phyloP scores from a whole-genome alignment of 2,329 filamentous ascomycete species.

The Aspergillus glaucus region DNA sequence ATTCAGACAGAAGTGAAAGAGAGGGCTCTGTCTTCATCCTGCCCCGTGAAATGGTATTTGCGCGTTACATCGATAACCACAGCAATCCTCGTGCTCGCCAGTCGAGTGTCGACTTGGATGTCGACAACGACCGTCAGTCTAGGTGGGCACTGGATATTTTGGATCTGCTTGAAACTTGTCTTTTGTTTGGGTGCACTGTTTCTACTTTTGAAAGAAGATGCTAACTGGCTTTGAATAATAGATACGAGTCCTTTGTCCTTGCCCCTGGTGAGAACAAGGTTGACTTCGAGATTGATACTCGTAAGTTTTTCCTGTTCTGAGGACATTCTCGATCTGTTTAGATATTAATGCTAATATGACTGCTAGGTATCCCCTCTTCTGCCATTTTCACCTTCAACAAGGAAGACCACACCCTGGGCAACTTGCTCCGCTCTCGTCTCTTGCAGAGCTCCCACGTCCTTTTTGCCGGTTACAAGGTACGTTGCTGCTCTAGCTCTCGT shows the following conservation, averaged over 20 bases:
- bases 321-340: not conserved
- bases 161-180: not conserved
- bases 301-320: constrained; percentile 48
- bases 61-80: constrained; percentile 8
- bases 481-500: constrained; percentile 28
- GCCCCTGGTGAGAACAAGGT: constrained; percentile 88
- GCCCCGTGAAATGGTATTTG: constrained; percentile 12
- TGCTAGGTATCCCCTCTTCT: constrained; percentile 79
- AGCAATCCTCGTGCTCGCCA: constrained; percentile 12
- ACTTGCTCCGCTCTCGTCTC: constrained; percentile 79
- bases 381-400: constrained; percentile 93
- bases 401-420: constrained; percentile 93
- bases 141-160: constrained; percentile 11
- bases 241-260: constrained; percentile 91
- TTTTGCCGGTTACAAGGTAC: constrained; percentile 88
- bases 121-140: constrained; percentile 14
- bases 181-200: not conserved
- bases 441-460: constrained; percentile 76
- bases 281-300: constrained; percentile 78
- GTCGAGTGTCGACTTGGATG: constrained; percentile 11
- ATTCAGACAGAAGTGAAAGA: constrained; percentile 5
- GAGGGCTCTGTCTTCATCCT: constrained; percentile 8
- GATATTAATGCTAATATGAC: not conserved
- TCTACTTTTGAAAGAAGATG: not conserved
- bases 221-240: constrained; percentile 34